Percentiles rank a stretch among this genome's conserved stretches.
Evolutionary conservation across 2,329 filamentous ascomycete genomes (phyloP).

Genomic region (Mollisiaceae sp.): DNA sequence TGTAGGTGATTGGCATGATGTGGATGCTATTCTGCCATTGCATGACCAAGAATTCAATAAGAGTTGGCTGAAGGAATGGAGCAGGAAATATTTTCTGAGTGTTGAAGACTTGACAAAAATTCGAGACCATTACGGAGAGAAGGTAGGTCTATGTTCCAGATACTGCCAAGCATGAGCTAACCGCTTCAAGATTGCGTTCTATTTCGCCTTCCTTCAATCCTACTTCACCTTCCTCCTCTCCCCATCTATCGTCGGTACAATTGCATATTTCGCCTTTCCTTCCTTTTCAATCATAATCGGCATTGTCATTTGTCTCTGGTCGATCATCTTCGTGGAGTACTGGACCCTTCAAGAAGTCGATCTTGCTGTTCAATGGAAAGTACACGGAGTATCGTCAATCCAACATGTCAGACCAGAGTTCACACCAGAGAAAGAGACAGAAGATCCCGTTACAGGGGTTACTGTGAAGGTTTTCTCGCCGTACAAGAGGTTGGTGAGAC

Average conservation of each 20-base stretch:
- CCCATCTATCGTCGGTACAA: background rate
- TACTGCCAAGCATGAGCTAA: conserved; percentile 2
- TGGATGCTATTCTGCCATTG: conserved; percentile 1
- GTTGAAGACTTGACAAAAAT: conserved; percentile 6
- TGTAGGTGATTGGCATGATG: background rate
- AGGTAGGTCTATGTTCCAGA: background rate
- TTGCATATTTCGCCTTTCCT: conserved; percentile 1
- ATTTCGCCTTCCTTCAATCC: conserved; percentile 9
- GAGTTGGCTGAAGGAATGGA: background rate
- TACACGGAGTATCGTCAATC: background rate
- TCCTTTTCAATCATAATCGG: background rate
- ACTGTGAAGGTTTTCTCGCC: background rate
- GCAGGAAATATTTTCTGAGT: background rate
- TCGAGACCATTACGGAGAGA: conserved; percentile 1
- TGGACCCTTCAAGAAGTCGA: conserved; percentile 7
- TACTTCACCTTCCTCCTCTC: background rate
- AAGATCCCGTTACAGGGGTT: background rate
- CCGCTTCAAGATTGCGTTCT: background rate
- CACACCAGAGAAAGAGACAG: background rate
- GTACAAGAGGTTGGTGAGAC: background rate
- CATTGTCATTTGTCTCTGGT: conserved; percentile 3
- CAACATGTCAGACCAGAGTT: background rate
- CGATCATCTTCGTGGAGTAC: background rate
- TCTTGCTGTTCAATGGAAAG: background rate
- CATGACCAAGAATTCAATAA: background rate